A percentile compares a stretch with the other conserved stretches of the same genome.
Conservation (phyloP, 805 yeast genomes). For the Kuraishia ogatae region DNA sequence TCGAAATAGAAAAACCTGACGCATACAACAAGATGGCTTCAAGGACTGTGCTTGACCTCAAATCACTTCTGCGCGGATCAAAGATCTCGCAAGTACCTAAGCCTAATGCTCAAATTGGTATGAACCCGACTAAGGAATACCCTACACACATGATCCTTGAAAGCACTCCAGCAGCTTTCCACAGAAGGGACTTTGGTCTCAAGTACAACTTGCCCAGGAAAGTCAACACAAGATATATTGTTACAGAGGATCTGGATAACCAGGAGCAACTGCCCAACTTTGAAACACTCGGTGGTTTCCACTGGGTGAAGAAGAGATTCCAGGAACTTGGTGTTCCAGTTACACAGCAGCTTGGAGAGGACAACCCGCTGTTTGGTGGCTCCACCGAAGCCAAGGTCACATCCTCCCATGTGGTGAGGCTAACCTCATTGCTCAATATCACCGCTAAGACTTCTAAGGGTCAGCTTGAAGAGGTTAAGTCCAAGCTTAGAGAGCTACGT, state of each 20-base stretch:
- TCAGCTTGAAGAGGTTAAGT: constrained; percentile 25
- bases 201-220: constrained; percentile 62
- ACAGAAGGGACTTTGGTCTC: constrained; percentile 69
- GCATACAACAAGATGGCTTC: background rate
- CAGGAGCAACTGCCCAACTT: constrained; percentile 62
- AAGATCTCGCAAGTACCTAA: constrained; percentile 25
- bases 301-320: constrained; percentile 55
- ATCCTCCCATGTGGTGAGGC: constrained; percentile 14
- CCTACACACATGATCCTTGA: constrained; percentile 73
- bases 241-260: constrained; percentile 60
- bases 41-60: background rate
- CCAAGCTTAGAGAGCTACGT: constrained; percentile 37
- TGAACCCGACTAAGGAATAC: constrained; percentile 16
- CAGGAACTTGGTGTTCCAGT: constrained; percentile 54
- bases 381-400: constrained; percentile 2
- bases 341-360: constrained; percentile 11
- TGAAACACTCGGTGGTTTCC: constrained; percentile 51
- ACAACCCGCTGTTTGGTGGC: constrained; percentile 7
- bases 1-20: no score
- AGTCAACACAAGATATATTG: constrained; percentile 48
- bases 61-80: constrained; percentile 12
- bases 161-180: constrained; percentile 55
- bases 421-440: constrained; percentile 22
- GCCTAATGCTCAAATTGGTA: constrained; percentile 16
- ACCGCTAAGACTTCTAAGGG: constrained; percentile 15